Percentiles rank a stretch among this genome's conserved stretches.
These are phyloP conservation scores for Amoebophrya sp. DNA, from an alignment of 169 alveolate species.

Conservation along the genomic window DNA sequence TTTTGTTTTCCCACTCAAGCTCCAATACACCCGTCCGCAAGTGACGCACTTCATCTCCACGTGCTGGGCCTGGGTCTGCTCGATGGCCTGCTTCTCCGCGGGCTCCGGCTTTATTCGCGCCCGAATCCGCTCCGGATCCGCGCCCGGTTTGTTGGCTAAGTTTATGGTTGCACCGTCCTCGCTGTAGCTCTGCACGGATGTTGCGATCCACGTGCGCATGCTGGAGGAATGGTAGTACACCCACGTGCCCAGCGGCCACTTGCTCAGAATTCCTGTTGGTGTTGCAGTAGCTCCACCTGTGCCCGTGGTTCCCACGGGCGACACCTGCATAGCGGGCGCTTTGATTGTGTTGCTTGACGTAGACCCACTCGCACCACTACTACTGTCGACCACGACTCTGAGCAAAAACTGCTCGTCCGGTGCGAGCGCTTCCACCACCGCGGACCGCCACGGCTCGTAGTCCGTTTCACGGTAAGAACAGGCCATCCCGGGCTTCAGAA, in stretches of 20 bases:
- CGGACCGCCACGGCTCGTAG: neutral
- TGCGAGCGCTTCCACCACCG: neutral
- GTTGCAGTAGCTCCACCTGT: too few relatives aligned
- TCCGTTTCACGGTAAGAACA: neutral
- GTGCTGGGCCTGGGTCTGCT: neutral
- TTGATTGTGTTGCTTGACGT: neutral
- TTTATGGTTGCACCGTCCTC: too few relatives aligned
- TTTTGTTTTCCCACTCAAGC: neutral
- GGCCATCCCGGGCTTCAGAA: neutral
- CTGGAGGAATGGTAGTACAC: neutral
- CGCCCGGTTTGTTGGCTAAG: neutral
- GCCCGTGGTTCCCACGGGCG: neutral
- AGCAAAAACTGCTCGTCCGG: neutral
- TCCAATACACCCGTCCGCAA: neutral
- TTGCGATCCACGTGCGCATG: neutral
- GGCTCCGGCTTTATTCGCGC: neutral
- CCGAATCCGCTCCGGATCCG: neutral
- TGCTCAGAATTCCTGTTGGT: too few relatives aligned
- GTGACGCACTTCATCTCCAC: neutral
- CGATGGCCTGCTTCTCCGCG: neutral
- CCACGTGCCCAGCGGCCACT: neutral
- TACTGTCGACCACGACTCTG: too few relatives aligned
- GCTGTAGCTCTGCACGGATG: neutral
- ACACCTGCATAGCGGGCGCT: neutral
- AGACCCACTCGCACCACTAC: too few relatives aligned